These are phyloP conservation scores for Haematococcus lacustris DNA, from an alignment of 139 green algal species.

Conservation along the genomic window DNA sequence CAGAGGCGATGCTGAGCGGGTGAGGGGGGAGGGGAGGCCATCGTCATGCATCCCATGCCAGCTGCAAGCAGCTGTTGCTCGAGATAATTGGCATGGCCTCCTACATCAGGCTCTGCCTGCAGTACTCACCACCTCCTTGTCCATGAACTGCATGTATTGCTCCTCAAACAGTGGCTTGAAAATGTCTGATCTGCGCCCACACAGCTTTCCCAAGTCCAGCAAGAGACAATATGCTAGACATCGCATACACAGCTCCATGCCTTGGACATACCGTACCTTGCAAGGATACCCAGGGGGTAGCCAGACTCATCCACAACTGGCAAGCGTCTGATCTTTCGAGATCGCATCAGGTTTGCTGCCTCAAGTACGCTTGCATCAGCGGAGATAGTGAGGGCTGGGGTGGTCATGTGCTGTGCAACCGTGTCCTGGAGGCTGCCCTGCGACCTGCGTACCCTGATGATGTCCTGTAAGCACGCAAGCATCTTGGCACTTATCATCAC, in stretches of 20 bases:
- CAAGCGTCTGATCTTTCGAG: too few species aligned
- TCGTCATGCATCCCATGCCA: neutral
- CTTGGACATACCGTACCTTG: neutral
- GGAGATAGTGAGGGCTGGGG: too few species aligned
- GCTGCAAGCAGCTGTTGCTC: neutral
- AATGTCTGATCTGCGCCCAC: constrained; percentile 55
- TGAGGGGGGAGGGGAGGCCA: neutral
- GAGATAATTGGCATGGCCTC: neutral
- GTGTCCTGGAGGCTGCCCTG: too few species aligned
- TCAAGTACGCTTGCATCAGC: too few species aligned
- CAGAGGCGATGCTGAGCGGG: neutral
- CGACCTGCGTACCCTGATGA: too few species aligned
- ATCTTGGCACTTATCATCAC: too few species aligned
- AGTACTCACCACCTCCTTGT: constrained; percentile 35
- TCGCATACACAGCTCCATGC: neutral
- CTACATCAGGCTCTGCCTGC: neutral
- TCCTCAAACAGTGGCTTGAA: constrained; percentile 52
- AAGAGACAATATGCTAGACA: neutral
- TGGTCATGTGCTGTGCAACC: too few species aligned
- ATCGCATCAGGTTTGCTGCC: too few species aligned
- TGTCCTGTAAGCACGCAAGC: too few species aligned
- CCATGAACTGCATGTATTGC: constrained; percentile 36
- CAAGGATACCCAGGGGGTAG: neutral
- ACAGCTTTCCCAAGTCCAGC: constrained; percentile 24
- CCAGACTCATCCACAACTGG: too few species aligned